A percentile compares a stretch with the other conserved stretches of the same genome.
These are phyloP conservation scores for Gymnopilus junonius DNA, from an alignment of 768 basidiomycete species.

Conservation along the genomic window DNA sequence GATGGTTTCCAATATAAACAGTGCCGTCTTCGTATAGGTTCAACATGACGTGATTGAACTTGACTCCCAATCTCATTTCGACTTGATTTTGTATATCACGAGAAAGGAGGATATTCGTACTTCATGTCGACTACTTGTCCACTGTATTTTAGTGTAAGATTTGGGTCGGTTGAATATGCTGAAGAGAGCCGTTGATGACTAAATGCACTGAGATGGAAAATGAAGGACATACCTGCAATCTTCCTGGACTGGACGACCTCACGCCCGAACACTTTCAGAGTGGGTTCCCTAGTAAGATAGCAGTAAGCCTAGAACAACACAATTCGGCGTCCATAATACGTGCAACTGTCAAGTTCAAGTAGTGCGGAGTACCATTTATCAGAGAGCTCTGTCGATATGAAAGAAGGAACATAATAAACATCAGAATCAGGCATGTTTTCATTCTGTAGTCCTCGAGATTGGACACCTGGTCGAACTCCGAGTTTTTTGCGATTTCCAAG, in stretches of 20 bases:
- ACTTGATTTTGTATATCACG: constrained; percentile 33
- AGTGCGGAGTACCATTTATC: constrained; percentile 28
- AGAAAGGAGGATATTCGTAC: constrained; percentile 31
- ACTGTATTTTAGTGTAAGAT: constrained; percentile 32
- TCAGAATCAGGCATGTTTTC: constrained; percentile 30
- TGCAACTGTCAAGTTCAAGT: constrained; percentile 17
- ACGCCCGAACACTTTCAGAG: constrained; percentile 31
- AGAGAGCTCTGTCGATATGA: constrained; percentile 23
- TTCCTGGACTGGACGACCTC: constrained; percentile 33
- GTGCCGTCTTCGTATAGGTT: constrained; percentile 34
- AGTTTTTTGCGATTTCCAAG: not conserved
- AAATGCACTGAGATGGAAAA: not conserved
- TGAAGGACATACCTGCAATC: constrained; percentile 27
- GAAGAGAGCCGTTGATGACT: no score
- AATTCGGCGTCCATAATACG: not conserved
- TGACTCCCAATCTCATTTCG: constrained; percentile 30
- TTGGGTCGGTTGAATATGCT: constrained; percentile 34
- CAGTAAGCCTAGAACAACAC: not conserved
- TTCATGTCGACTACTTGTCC: constrained; percentile 34
- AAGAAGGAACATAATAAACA: constrained; percentile 31
- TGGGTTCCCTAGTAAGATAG: constrained; percentile 30
- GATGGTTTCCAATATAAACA: constrained; percentile 36
- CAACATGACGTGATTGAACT: constrained; percentile 36
- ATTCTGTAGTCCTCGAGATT: constrained; percentile 21
- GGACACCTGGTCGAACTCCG: constrained; percentile 8